phyloP scores from a whole-genome alignment of 164 flowering plant genomes.

The Taxillus chinensis region DNA sequence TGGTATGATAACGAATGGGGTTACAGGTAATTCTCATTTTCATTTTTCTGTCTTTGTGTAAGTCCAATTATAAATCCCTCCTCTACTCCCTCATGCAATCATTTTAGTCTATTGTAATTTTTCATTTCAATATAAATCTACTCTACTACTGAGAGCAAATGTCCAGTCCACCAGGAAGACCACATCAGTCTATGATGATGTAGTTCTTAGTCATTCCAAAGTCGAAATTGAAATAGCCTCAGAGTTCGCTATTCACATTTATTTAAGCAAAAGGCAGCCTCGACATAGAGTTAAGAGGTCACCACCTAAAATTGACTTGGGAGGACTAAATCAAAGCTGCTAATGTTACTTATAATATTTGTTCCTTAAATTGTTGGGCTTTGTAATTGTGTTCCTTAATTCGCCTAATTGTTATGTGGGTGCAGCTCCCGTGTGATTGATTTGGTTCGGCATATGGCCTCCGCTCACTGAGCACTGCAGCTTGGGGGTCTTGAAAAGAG shows the following conservation, averaged over 20 bases:
- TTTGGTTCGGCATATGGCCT: conserved; percentile 18
- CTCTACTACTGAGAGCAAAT: too few species aligned
- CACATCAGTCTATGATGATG: too few species aligned
- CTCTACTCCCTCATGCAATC: background rate
- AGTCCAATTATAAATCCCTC: background rate
- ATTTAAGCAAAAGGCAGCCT: too few species aligned
- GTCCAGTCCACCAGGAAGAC: background rate
- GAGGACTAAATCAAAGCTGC: too few species aligned
- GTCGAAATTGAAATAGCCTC: too few species aligned
- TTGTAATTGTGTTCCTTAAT: background rate
- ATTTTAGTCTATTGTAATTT: background rate
- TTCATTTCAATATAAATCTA: too few species aligned
- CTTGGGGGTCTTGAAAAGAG: too few species aligned
- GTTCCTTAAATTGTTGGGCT: background rate
- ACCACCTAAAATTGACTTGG: too few species aligned
- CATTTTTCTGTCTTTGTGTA: background rate
- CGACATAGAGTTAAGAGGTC: too few species aligned
- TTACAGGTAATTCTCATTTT: conserved; percentile 14
- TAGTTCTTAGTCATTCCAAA: too few species aligned
- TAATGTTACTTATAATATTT: background rate
- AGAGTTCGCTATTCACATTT: too few species aligned
- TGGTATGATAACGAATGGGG: conserved; percentile 30
- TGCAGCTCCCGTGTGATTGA: conserved; percentile 22
- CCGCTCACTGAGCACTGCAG: conserved; percentile 3
- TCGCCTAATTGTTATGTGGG: background rate